These are phyloP conservation scores for Striga hermonthica DNA, from an alignment of 305 asterid species.

Conservation along the genomic window DNA sequence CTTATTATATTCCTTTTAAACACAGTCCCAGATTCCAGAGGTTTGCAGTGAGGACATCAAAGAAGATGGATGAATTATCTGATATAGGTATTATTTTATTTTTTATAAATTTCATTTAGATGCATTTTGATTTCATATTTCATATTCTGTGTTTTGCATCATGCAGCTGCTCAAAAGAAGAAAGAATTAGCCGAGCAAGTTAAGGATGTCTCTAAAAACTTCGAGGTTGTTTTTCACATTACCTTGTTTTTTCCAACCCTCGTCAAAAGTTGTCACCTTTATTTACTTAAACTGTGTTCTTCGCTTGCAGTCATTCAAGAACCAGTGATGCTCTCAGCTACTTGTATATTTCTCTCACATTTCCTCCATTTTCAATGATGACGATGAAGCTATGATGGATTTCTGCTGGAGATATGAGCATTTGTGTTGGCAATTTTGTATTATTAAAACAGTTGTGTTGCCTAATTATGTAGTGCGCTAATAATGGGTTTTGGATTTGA, in stretches of 20 bases:
- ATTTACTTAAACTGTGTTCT: not conserved
- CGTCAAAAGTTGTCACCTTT: not conserved
- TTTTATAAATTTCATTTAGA: too few species aligned
- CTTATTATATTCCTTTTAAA: not conserved
- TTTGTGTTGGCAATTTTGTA: slow-evolving; percentile 18
- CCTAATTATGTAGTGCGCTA: slow-evolving; percentile 5
- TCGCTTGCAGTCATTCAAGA: slow-evolving; percentile 57
- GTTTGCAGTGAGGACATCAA: slow-evolving; percentile 75
- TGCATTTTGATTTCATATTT: too few species aligned
- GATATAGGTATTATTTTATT: too few species aligned
- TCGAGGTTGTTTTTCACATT: slow-evolving; percentile 40
- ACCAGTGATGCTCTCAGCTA: slow-evolving; percentile 32
- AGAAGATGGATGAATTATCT: slow-evolving; percentile 16
- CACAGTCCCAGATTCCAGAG: slow-evolving; percentile 67
- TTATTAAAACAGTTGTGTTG: not conserved
- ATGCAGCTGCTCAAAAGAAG: slow-evolving; percentile 69
- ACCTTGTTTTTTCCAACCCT: not conserved
- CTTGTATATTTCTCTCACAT: not conserved
- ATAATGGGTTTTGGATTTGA: not conserved
- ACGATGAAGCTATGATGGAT: slow-evolving; percentile 15
- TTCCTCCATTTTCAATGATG: not conserved
- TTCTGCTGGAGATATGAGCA: slow-evolving; percentile 4
- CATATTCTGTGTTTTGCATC: not conserved
- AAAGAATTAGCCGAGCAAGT: slow-evolving; percentile 60
- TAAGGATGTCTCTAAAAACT: slow-evolving; percentile 48